Conservation (phyloP, 2,329 filamentous ascomycete genomes). For the Bimuria novae-zelandiae region DNA sequence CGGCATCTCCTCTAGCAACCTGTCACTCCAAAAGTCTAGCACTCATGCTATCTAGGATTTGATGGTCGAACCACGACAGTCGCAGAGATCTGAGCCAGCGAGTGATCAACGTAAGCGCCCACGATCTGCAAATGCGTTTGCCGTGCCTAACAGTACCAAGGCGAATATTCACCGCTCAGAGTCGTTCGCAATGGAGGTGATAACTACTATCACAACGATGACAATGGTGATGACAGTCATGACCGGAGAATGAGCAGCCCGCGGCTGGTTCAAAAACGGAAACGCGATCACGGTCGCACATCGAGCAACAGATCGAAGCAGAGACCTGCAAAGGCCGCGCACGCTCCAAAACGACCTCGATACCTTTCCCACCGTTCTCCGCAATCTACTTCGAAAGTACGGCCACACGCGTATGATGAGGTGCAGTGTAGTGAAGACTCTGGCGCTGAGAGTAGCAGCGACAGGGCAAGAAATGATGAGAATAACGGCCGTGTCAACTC, state of each 20-base stretch:
- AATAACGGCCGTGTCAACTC: not conserved
- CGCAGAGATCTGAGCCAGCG: not conserved
- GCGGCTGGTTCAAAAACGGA: too few species aligned
- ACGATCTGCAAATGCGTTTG: not conserved
- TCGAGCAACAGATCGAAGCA: too few species aligned
- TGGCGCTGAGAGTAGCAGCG: not conserved
- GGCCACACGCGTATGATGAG: not conserved
- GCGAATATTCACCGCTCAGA: not conserved
- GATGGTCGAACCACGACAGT: not conserved
- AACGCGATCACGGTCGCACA: too few species aligned
- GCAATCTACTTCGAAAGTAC: not conserved
- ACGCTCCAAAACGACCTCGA: not conserved
- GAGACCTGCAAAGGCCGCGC: too few species aligned
- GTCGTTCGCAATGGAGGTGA: not conserved
- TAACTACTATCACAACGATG: not conserved
- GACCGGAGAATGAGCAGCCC: not conserved
- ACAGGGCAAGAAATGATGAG: not conserved
- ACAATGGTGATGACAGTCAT: not conserved
- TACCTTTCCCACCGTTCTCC: not conserved
- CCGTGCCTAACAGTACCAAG: not conserved
- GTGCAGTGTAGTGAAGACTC: not conserved
- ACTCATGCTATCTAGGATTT: not conserved
- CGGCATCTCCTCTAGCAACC: not conserved
- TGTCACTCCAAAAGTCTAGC: not conserved
- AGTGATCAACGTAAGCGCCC: not conserved